Evolutionary conservation across 257 asterid genomes (phyloP).

Genomic region (Solanum corneliomulleri): DNA sequence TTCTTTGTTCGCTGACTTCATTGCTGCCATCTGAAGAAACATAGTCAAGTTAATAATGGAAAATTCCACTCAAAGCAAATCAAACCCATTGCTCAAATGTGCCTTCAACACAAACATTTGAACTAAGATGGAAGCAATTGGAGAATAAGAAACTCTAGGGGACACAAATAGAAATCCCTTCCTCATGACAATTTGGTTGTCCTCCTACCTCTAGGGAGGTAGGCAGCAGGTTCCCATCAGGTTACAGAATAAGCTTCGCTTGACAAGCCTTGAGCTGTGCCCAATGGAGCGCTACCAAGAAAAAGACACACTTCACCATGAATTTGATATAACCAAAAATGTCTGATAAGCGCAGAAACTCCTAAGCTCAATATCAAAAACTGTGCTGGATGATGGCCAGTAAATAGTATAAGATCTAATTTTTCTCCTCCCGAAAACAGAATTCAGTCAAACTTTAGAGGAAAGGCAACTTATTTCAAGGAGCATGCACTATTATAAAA

Average conservation of each 20-base stretch:
- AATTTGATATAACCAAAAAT: constrained; percentile 11
- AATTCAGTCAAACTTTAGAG: background rate
- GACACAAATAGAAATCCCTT: constrained; percentile 12
- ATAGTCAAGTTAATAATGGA: constrained; percentile 3
- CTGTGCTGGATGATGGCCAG: background rate
- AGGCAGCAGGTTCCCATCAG: constrained; percentile 82
- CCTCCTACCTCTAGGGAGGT: constrained; percentile 77
- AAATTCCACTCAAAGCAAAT: background rate
- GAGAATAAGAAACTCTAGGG: constrained; percentile 3
- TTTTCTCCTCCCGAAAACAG: background rate
- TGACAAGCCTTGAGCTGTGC: constrained; percentile 51
- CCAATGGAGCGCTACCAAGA: constrained; percentile 60
- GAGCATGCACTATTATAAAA: background rate
- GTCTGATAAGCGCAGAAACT: background rate
- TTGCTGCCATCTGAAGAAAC: constrained; percentile 74
- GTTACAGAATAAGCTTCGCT: constrained; percentile 56
- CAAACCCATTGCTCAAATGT: constrained; percentile 6
- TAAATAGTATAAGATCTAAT: background rate
- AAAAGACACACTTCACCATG: constrained; percentile 37
- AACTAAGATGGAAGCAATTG: background rate
- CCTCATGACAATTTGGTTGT: constrained; percentile 26
- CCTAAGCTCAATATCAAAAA: background rate
- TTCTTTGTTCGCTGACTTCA: constrained; percentile 91
- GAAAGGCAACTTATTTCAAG: background rate
- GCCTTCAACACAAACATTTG: constrained; percentile 12